These are phyloP conservation scores for Diplodia mutila DNA, from an alignment of 2,329 filamentous ascomycete genomes.

Conservation along the genomic window DNA sequence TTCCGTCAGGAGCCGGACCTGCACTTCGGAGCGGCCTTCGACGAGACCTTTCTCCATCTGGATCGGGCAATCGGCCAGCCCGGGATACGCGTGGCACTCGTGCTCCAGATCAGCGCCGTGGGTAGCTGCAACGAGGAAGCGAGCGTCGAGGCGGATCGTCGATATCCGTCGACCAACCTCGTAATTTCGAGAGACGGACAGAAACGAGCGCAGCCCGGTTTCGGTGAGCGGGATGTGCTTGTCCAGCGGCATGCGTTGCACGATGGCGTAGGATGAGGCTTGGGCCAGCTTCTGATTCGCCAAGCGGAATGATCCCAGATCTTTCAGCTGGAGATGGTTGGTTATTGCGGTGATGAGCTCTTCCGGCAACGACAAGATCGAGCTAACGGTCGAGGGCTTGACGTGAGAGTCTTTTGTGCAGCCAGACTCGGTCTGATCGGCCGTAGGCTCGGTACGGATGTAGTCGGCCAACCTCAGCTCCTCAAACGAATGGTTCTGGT, in stretches of 20 bases:
- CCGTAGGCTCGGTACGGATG: fast-evolving
- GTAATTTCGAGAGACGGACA: neutral
- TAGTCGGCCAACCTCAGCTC: neutral
- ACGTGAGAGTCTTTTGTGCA: neutral
- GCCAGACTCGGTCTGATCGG: neutral
- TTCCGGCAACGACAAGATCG: neutral
- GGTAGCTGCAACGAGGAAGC: neutral
- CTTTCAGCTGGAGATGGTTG: neutral
- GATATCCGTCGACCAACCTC: neutral
- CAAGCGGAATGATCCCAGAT: neutral
- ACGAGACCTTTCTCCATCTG: neutral
- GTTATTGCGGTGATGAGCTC: neutral
- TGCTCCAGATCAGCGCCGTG: neutral
- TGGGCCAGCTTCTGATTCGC: neutral
- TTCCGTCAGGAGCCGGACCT: neutral
- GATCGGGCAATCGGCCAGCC: neutral
- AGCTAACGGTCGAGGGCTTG: neutral
- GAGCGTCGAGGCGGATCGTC: neutral
- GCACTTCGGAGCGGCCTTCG: neutral
- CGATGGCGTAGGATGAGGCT: neutral
- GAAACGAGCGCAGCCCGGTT: neutral
- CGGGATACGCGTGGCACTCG: neutral
- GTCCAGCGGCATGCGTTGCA: neutral
- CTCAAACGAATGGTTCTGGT: neutral
- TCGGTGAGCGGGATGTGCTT: neutral